phyloP scores from a whole-genome alignment of 768 basidiomycete genomes.

The Trichaptum fuscoviolaceum region DNA sequence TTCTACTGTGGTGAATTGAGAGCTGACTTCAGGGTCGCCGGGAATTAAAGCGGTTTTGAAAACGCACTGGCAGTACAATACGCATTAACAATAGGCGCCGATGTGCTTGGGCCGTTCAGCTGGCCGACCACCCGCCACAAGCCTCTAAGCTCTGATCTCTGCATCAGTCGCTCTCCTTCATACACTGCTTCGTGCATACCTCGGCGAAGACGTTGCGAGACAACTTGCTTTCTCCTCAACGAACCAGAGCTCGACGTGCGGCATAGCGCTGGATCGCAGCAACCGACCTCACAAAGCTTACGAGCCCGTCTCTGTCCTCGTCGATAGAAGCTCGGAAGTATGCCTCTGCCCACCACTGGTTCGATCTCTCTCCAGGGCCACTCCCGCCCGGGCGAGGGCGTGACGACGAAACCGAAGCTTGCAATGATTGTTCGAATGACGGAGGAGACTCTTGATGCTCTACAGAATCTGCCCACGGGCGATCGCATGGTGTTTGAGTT shows the following conservation, averaged over 20 bases:
- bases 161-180: neutral
- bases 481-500: constrained; percentile 52
- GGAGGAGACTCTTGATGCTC: constrained; percentile 63
- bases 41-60: neutral
- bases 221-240: neutral
- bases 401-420: constrained; percentile 58
- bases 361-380: constrained; percentile 56
- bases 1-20: neutral
- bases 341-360: constrained; percentile 60
- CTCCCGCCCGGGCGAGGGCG: constrained; percentile 47
- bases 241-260: neutral
- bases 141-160: neutral
- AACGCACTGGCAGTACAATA: neutral
- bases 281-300: neutral
- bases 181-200: neutral
- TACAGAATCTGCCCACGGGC: constrained; percentile 24
- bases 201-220: neutral
- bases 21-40: neutral
- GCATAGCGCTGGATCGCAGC: neutral
- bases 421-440: constrained; percentile 78
- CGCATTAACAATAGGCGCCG: neutral
- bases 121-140: neutral
- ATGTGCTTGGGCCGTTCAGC: neutral
- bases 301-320: neutral
- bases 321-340: constrained; percentile 23